Conservation (phyloP, 129 eudicot species). For the Centaurea solstitialis region DNA sequence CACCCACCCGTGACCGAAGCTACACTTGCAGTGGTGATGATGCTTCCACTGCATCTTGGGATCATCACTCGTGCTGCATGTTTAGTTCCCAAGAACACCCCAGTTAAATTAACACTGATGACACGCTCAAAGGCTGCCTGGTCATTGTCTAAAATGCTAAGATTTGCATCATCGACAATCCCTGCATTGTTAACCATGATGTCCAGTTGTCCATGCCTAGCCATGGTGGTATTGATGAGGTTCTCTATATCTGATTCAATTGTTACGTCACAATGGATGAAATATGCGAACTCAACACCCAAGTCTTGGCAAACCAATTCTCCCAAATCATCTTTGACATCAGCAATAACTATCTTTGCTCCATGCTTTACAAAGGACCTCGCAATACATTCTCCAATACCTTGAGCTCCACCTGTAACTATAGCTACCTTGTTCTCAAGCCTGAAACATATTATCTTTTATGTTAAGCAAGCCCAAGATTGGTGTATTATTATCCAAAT, state of each 20-base stretch:
- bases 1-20: conserved; percentile 20
- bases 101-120: conserved; percentile 27
- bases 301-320: not conserved
- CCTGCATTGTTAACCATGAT: conserved; percentile 41
- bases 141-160: conserved; percentile 13
- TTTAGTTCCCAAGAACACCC: conserved; percentile 40
- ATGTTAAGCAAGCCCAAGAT: not conserved
- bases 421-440: conserved; percentile 35
- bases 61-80: conserved; percentile 55
- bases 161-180: conserved; percentile 1
- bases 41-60: conserved; percentile 35
- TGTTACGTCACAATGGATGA: conserved; percentile 25
- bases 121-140: conserved; percentile 32
- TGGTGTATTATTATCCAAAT: too few species aligned
- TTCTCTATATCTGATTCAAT: conserved; percentile 11
- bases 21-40: conserved; percentile 35
- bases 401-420: conserved; percentile 35
- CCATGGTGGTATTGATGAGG: conserved; percentile 14
- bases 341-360: conserved; percentile 35
- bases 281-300: not conserved
- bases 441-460: not conserved
- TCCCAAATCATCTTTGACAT: conserved; percentile 31
- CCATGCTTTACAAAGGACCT: conserved; percentile 22
- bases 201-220: conserved; percentile 37
- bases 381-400: conserved; percentile 20